Conservation (phyloP, 164 flowering plant species). For the Sextonia rubra region DNA sequence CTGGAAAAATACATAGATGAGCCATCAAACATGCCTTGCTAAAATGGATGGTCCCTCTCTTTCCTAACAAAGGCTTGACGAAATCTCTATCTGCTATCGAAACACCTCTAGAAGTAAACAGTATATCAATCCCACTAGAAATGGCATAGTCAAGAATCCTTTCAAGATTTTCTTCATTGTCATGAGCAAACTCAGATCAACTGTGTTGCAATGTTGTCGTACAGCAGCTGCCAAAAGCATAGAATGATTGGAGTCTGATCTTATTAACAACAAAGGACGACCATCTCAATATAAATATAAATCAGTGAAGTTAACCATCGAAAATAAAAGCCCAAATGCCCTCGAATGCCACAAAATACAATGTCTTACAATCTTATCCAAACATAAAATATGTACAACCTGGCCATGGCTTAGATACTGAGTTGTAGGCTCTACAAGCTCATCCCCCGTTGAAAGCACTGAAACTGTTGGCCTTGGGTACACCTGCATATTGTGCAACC, state of each 20-base stretch:
- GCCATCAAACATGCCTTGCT: slow-evolving; percentile 43
- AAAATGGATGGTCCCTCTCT: slow-evolving; percentile 63
- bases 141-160: slow-evolving; percentile 50
- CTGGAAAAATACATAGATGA: slow-evolving; percentile 3
- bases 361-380: neutral
- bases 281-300: neutral
- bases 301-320: neutral
- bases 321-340: neutral
- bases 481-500: slow-evolving; percentile 41
- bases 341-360: slow-evolving; percentile 1
- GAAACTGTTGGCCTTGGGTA: slow-evolving; percentile 71
- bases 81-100: slow-evolving; percentile 97
- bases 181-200: slow-evolving; percentile 89
- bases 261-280: slow-evolving; percentile 19
- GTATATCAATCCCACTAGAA: slow-evolving; percentile 58
- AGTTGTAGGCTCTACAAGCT: slow-evolving; percentile 78
- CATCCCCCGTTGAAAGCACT: slow-evolving; percentile 96
- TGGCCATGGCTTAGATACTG: slow-evolving; percentile 70
- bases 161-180: slow-evolving; percentile 64
- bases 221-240: slow-evolving; percentile 77
- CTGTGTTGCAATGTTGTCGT: slow-evolving; percentile 67
- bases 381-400: slow-evolving; percentile 34
- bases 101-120: slow-evolving; percentile 94
- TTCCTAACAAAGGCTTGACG: slow-evolving; percentile 75
- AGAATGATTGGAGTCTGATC: slow-evolving; percentile 95